Evolutionary conservation across 495 filamentous ascomycete genomes (phyloP).

Genomic region (Bombardia bombarda): DNA sequence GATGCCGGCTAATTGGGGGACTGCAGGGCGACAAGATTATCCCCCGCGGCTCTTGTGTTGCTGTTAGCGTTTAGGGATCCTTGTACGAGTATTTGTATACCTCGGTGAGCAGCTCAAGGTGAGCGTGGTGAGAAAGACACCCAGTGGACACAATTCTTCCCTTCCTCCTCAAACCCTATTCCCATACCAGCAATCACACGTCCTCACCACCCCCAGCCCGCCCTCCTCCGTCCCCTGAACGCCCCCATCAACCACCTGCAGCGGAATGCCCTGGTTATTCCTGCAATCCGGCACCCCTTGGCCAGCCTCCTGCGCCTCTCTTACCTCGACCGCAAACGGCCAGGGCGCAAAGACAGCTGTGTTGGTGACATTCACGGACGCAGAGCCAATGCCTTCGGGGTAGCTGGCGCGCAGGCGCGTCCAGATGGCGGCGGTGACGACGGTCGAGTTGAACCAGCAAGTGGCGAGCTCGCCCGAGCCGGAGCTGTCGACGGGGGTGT

Average conservation of each 20-base stretch:
- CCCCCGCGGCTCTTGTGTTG: constrained; percentile 11
- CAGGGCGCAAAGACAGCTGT: constrained; percentile 25
- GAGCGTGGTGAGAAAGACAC: too few species aligned
- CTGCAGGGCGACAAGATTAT: constrained; percentile 1
- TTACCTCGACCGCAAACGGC: constrained; percentile 42
- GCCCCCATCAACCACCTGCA: not conserved
- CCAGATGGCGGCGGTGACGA: constrained; percentile 42
- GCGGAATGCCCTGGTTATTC: constrained; percentile 1
- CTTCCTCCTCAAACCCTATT: constrained; percentile 10
- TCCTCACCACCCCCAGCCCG: not conserved
- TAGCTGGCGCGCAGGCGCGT: constrained; percentile 38
- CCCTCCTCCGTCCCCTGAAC: not conserved
- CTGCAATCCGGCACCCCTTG: constrained; percentile 34
- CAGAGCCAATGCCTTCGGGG: constrained; percentile 15
- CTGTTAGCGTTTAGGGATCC: not conserved
- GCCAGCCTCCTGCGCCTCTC: constrained; percentile 28
- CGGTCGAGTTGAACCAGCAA: constrained; percentile 46
- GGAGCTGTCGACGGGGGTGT: constrained; percentile 13
- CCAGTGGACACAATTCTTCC: too few species aligned
- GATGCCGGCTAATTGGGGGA: constrained; percentile 19
- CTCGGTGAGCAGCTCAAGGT: too few species aligned
- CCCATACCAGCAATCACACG: constrained; percentile 16
- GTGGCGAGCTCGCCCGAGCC: constrained; percentile 12
- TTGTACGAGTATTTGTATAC: too few species aligned
- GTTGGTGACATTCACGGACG: not conserved